A percentile compares a stretch with the other conserved stretches of the same genome.
These are phyloP conservation scores for Tetraselmis striata DNA, from an alignment of 139 green algal species.

Conservation along the genomic window DNA sequence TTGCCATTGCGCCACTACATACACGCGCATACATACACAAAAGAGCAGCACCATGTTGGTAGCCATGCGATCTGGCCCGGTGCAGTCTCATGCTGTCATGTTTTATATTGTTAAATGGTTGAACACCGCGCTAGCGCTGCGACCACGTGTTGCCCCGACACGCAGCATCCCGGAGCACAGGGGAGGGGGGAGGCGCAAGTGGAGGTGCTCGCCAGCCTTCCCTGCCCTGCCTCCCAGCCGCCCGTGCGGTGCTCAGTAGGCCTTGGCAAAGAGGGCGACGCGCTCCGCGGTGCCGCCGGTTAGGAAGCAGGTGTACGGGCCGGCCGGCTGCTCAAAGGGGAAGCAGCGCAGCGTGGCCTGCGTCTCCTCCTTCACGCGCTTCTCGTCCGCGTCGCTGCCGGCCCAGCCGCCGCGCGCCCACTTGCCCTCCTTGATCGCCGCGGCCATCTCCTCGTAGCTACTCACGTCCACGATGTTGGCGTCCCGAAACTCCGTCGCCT, in stretches of 20 bases:
- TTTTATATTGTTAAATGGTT: too few species aligned
- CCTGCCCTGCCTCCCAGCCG: too few species aligned
- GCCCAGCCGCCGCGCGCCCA: conserved; percentile 89
- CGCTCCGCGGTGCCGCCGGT: conserved; percentile 64
- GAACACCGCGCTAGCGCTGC: too few species aligned
- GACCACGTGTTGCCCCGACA: background rate
- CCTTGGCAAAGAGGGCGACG: conserved; percentile 94
- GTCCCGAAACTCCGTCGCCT: conserved; percentile 83
- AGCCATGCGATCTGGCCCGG: too few species aligned
- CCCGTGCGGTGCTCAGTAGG: conserved; percentile 60
- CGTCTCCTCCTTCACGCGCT: conserved; percentile 91
- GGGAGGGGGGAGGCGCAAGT: background rate
- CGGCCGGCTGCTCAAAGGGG: conserved; percentile 84
- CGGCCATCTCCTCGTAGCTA: conserved; percentile 88
- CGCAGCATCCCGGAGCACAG: background rate
- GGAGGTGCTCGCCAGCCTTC: background rate
- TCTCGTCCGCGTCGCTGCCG: conserved; percentile 76
- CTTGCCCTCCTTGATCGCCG: conserved; percentile 68
- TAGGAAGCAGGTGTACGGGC: conserved; percentile 72
- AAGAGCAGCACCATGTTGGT: too few species aligned
- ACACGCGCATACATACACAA: too few species aligned
- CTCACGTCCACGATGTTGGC: conserved; percentile 91
- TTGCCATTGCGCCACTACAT: too few species aligned
- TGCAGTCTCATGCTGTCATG: too few species aligned
- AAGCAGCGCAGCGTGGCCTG: conserved; percentile 90